Evolutionary conservation across 306 rosid genomes (phyloP), one percentile per base, ranked within the genome.

Genomic region (Gleditsia sinensis): DNA sequence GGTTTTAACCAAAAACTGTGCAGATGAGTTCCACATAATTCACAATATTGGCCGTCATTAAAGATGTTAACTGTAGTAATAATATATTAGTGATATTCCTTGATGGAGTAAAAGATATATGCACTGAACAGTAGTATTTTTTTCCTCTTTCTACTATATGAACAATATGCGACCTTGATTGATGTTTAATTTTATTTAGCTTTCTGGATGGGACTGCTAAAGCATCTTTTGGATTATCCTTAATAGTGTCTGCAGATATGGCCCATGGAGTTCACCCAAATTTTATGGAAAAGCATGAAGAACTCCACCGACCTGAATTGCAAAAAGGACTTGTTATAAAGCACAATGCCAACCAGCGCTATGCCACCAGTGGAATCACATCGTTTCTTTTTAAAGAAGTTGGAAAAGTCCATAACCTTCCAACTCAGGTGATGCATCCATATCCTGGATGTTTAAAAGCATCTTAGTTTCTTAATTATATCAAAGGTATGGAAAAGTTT

Each of bases 201-300:
- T 50, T 73, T 66, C 45, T 42, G 20, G 63, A 76, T 17, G 62
- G 51, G 75, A 56, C 59, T 46, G 61, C 82, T 81, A 9, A 82
- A 80, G 19, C 74, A 54, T 73, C 66, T 76, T 66, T 46, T 56
- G 81, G 72, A 77, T 79, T 75, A 33, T 84, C 43, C 3, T 42
- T 53, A 73, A 76, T 54, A 94, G 98, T 94, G 67, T 94, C 97
- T 78, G 98, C 97, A n/a, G 98, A 94, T 82, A 94, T 94, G 98
- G 98, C 98, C 21, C 97, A 94, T 64, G 98, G 98, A 62, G 93
- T 91, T 59, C 98, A 94, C 86, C 97, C 98, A 72, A 94, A 94
- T 88, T 90, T 84, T 77, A 62, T 72, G 78, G 98, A 94, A 49
- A 94, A 91, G 86, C 97, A 94, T 77, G 98, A 94, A 71, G 97